phyloP scores from a whole-genome alignment of 169 alveolate genomes.

The Theileria orientalis region DNA sequence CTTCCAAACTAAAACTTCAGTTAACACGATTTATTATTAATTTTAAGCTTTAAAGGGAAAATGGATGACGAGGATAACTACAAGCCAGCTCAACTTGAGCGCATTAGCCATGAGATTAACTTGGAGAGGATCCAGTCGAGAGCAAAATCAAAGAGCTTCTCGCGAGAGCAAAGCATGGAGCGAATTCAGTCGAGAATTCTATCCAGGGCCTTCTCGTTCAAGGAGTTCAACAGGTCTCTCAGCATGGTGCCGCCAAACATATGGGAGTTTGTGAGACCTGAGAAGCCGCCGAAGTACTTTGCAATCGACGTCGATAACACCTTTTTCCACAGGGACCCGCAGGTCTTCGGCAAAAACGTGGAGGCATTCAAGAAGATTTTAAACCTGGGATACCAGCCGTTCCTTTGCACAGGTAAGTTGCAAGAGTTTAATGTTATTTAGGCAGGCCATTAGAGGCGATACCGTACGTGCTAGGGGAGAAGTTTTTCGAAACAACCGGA shows the following conservation, averaged over 20 bases:
- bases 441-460: constrained; percentile 50
- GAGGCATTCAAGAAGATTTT: constrained; percentile 36
- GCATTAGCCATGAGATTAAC: background rate
- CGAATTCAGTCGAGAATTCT: background rate
- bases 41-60: no score
- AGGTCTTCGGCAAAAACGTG: constrained; percentile 28
- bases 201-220: background rate
- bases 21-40: no score
- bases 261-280: constrained; percentile 16
- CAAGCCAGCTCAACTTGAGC: background rate
- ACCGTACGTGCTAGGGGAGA: constrained; percentile 27
- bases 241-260: background rate
- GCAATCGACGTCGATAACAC: constrained; percentile 63
- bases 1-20: no score
- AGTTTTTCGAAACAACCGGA: constrained; percentile 32
- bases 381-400: constrained; percentile 36
- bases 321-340: constrained; percentile 23
- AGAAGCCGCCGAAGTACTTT: constrained; percentile 48
- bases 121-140: background rate
- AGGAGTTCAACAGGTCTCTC: background rate
- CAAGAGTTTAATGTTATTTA: background rate
- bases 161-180: background rate
- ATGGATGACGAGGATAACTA: no score
- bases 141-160: background rate
- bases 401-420: constrained; percentile 53